phyloP scores from a whole-genome alignment of 78 protist species.

The Ministeria vibrans region DNA sequence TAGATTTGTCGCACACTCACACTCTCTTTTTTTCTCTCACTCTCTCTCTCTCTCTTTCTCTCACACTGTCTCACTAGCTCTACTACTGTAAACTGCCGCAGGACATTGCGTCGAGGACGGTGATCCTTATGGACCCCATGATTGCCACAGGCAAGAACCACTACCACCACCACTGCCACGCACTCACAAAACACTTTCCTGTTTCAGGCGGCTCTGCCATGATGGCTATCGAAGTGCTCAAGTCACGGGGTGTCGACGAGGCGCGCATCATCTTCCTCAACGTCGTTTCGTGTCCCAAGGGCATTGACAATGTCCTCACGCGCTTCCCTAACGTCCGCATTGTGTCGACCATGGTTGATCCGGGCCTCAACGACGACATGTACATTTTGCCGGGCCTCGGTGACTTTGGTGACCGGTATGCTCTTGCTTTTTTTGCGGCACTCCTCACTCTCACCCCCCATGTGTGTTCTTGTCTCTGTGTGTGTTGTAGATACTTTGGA shows the following conservation, averaged over 20 bases:
- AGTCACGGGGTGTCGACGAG: slow-evolving; percentile 34
- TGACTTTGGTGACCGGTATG: slow-evolving; percentile 69
- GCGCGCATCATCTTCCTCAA: slow-evolving; percentile 47
- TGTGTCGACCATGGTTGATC: slow-evolving; percentile 17
- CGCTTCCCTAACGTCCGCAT: slow-evolving; percentile 3
- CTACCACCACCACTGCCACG: not conserved
- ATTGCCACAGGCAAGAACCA: not conserved
- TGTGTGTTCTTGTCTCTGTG: no score
- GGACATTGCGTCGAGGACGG: not conserved
- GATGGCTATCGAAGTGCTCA: slow-evolving; percentile 4
- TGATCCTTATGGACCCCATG: slow-evolving; percentile 6
- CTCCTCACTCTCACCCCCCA: no score
- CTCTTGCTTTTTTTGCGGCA: no score
- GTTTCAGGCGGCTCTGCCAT: slow-evolving; percentile 5
- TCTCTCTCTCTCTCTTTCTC: not conserved
- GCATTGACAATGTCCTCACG: slow-evolving; percentile 4
- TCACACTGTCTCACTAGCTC: not conserved
- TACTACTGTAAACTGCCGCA: slow-evolving; percentile 1
- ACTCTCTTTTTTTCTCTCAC: not conserved
- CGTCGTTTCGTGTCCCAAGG: slow-evolving; percentile 46
- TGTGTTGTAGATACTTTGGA: no score
- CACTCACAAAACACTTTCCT: not conserved
- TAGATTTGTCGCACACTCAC: no score
- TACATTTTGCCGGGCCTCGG: slow-evolving; percentile 65
- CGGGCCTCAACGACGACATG: slow-evolving; percentile 12